These are phyloP conservation scores for Pleurotus djamor DNA, from an alignment of 768 basidiomycete genomes.

Conservation along the genomic window DNA sequence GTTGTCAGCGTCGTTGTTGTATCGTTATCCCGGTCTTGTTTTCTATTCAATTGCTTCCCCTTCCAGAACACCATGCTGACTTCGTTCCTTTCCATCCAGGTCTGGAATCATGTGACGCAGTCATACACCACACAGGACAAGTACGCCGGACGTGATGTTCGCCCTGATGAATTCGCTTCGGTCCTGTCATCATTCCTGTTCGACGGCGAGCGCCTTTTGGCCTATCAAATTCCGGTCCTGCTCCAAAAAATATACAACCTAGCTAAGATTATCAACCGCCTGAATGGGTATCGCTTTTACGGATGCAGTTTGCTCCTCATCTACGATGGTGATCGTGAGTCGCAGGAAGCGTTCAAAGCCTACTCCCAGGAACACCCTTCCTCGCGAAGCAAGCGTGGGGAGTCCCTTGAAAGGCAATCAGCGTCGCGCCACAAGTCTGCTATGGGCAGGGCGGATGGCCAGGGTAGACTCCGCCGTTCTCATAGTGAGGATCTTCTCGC, in stretches of 20 bases:
- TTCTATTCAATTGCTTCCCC: slow-evolving; percentile 9
- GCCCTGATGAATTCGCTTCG: slow-evolving; percentile 78
- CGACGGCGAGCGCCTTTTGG: slow-evolving; percentile 80
- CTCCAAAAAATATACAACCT: slow-evolving; percentile 93
- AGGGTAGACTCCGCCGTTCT: slow-evolving; percentile 60
- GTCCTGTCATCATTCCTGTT: slow-evolving; percentile 82
- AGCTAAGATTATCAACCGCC: slow-evolving; percentile 82
- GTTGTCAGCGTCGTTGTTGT: slow-evolving; percentile 1
- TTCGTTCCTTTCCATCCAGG: slow-evolving; percentile 41
- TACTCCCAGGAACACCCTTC: slow-evolving; percentile 64
- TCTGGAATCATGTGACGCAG: slow-evolving; percentile 86
- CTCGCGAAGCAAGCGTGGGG: slow-evolving; percentile 71
- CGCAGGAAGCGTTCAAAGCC: slow-evolving; percentile 72
- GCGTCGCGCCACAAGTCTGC: slow-evolving; percentile 33
- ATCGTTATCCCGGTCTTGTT: slow-evolving; percentile 3
- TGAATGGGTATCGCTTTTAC: slow-evolving; percentile 98
- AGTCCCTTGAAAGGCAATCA: slow-evolving; percentile 65
- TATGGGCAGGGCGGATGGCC: slow-evolving; percentile 30
- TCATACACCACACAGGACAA: slow-evolving; percentile 94
- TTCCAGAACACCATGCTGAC: slow-evolving; percentile 3
- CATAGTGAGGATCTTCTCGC: slow-evolving; percentile 79
- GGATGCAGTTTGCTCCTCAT: slow-evolving; percentile 96
- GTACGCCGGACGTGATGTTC: slow-evolving; percentile 91
- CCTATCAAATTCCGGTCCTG: slow-evolving; percentile 89
- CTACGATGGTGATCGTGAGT: slow-evolving; percentile 92